Evolutionary conservation across 177 flowering plant genomes (phyloP), one percentile per base, ranked within the genome.

Genomic region (Telopea speciosissima): DNA sequence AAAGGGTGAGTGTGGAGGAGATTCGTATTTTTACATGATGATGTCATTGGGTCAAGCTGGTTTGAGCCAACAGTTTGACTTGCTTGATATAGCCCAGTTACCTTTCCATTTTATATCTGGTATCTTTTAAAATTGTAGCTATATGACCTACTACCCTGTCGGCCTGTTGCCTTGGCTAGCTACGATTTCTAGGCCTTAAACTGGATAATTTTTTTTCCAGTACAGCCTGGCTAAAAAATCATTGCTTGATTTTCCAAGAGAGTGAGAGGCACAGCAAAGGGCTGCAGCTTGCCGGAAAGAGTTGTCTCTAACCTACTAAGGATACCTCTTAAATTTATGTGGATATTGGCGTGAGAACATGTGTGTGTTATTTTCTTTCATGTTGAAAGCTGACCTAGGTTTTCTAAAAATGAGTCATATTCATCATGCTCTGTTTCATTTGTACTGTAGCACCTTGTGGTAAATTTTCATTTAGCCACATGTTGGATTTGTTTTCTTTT

Each of bases 391-490:
- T 58, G 25, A 31, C 42, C 59, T 44, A 31, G 21, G 52, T 8
- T 68, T 68, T 52, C 28, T 3, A 21, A 49, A 54, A 21, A 54
- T 54, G 42, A 54, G 61, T 62, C 28, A 56, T 68, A 58, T 68
- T 24, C 19, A 45, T 45, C 42, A 67, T 49, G 33, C 69, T 67
- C 23, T 33, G 17, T 7, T 33, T 33, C 40, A 33, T 33, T 33
- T 33, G 6, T 33, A 5, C 40, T 33, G 40, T 33, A 33, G 40
- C 40, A 33, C 40, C 40, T 33, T 33, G 21, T 61, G 40, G 25
- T 67, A 22, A 24, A 13, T 70, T 70, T 69, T 14, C 24, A 11
- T 36, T 8, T 44, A 72, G 36, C 25, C 31, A 4, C 65, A 24
- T 19, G 28, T 36, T 71, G n/a, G 40, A 22, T 65, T 17, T 56